Evolutionary conservation across 2,329 filamentous ascomycete genomes (phyloP).

Genomic region (Camillea tinctor): DNA sequence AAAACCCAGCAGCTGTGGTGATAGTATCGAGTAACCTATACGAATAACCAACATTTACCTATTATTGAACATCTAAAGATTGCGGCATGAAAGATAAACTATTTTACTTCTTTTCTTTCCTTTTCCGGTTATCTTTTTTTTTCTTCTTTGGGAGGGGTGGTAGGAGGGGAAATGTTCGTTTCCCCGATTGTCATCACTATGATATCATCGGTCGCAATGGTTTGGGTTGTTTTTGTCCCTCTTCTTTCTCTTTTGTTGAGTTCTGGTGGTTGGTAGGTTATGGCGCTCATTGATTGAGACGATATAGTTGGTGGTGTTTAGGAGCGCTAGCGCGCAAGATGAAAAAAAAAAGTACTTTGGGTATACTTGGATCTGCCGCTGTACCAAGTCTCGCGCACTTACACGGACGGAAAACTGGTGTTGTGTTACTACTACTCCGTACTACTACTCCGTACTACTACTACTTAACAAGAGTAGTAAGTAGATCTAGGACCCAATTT

Average conservation of each 20-base stretch:
- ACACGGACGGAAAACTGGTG: slow-evolving; percentile 13
- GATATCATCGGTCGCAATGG: neutral
- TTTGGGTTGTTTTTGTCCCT: no score
- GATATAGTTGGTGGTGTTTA: neutral
- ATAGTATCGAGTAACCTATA: neutral
- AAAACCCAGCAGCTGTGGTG: neutral
- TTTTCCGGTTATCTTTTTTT: no score
- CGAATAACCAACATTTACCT: neutral
- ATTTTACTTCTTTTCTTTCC: no score
- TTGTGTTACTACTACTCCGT: neutral
- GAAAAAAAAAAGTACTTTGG: neutral
- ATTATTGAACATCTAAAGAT: neutral
- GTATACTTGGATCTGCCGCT: neutral
- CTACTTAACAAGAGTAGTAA: neutral
- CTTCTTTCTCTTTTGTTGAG: neutral
- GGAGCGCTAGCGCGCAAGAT: neutral
- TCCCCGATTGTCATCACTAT: neutral
- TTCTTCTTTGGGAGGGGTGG: no score
- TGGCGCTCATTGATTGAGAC: neutral
- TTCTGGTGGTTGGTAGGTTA: neutral
- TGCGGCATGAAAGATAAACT: neutral
- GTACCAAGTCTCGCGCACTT: neutral
- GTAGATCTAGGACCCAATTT: slow-evolving; percentile 16
- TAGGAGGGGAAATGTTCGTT: neutral
- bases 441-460: neutral